Conservation (phyloP, 2,329 filamentous ascomycete genomes). For the Ascomycota sp. region DNA sequence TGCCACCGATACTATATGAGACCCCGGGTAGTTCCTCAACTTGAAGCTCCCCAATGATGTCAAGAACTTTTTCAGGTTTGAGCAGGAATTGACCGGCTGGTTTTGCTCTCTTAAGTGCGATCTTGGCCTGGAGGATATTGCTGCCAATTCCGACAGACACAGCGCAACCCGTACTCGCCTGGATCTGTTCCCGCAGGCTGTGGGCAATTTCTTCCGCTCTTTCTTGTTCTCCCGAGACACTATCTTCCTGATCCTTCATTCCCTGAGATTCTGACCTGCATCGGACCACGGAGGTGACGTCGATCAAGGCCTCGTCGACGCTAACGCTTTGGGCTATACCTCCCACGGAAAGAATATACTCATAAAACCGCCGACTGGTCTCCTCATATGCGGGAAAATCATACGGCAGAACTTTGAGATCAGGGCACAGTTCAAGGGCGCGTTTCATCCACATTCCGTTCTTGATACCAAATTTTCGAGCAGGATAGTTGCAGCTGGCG, state of each 20-base stretch:
- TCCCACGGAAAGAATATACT: conserved; percentile 54
- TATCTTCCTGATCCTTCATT: conserved; percentile 37
- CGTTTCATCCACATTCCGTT: conserved; percentile 99
- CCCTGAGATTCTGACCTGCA: conserved; percentile 43
- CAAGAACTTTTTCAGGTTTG: conserved; percentile 55
- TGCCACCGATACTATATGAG: conserved; percentile 70
- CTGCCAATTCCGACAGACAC: conserved; percentile 83
- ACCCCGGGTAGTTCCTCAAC: conserved; percentile 76
- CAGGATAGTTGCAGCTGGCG: conserved; percentile 89
- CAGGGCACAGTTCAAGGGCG: conserved; percentile 60
- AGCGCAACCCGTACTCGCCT: conserved; percentile 54
- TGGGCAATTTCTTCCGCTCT: conserved; percentile 48
- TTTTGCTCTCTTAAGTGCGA: conserved; percentile 77
- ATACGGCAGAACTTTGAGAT: conserved; percentile 77
- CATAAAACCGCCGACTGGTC: conserved; percentile 71
- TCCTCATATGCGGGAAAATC: conserved; percentile 90
- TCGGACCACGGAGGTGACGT: conserved; percentile 52
- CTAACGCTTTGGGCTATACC: conserved; percentile 88
- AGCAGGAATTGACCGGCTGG: conserved; percentile 83
- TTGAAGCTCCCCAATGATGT: conserved; percentile 53
- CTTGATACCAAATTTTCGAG: conserved; percentile 65
- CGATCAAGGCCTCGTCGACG: conserved; percentile 81
- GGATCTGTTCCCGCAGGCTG: conserved; percentile 44
- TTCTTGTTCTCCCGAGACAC: conserved; percentile 54
- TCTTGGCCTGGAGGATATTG: conserved; percentile 78